phyloP scores from a whole-genome alignment of 176 grass and related monocot species.

The Avena sativa region DNA sequence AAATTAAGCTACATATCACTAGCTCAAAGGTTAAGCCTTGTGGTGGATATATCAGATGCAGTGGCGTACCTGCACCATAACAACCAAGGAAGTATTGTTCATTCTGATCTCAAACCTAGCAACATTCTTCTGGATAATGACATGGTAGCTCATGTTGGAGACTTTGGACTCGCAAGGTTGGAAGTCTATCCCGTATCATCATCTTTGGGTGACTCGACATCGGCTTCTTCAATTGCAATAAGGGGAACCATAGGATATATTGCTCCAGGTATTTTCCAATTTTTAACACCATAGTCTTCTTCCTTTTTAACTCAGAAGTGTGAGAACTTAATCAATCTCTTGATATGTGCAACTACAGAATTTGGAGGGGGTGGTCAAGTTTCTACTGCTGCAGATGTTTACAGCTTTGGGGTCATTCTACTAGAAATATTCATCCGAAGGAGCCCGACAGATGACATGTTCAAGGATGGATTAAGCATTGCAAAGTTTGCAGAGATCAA shows the following conservation, averaged over 20 bases:
- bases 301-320: not conserved
- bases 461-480: constrained; percentile 10
- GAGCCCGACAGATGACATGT: constrained; percentile 30
- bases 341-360: not conserved
- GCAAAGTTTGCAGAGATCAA: constrained; percentile 21
- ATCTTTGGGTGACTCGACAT: not conserved
- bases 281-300: not conserved
- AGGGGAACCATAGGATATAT: constrained; percentile 49
- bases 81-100: constrained; percentile 9
- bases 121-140: constrained; percentile 40
- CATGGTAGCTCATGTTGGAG: constrained; percentile 42
- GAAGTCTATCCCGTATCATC: not conserved
- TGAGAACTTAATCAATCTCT: not conserved
- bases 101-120: constrained; percentile 29
- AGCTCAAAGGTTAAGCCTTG: constrained; percentile 37
- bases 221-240: not conserved
- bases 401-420: constrained; percentile 35
- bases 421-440: constrained; percentile 9
- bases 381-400: constrained; percentile 38
- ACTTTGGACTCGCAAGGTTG: constrained; percentile 37
- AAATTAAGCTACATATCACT: not conserved
- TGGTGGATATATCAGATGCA: constrained; percentile 39
- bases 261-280: constrained; percentile 33
- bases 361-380: not conserved
- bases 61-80: constrained; percentile 40